A percentile compares a stretch with the other conserved stretches of the same genome.
Evolutionary conservation across 257 asterid species (phyloP).

Genomic region (Cordia subcordata): DNA sequence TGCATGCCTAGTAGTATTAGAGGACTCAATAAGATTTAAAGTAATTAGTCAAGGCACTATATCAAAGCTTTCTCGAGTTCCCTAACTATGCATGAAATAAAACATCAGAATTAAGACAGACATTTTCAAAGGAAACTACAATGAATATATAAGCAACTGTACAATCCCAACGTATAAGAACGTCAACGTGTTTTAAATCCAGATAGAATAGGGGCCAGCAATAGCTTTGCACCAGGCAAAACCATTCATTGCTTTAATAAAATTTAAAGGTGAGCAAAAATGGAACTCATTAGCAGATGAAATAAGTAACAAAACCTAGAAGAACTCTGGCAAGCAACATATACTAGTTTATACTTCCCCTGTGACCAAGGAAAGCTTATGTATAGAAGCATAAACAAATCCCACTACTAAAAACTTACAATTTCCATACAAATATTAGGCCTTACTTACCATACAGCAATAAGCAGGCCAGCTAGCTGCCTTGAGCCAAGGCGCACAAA

Average conservation of each 20-base stretch:
- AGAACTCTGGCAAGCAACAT: too few relatives aligned
- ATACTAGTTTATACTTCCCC: neutral
- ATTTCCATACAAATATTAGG: neutral
- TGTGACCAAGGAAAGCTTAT: neutral
- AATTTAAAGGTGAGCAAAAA: neutral
- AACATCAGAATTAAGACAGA: constrained; percentile 1
- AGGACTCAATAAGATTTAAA: too few relatives aligned
- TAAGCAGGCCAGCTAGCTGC: constrained; percentile 95
- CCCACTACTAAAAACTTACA: neutral
- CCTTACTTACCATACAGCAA: constrained; percentile 78
- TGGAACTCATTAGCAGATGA: neutral
- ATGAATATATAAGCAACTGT: neutral
- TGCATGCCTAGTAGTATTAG: too few relatives aligned
- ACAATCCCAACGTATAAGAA: neutral
- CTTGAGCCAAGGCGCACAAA: constrained; percentile 89
- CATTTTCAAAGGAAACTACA: neutral
- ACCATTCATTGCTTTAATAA: neutral
- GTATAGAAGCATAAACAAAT: neutral
- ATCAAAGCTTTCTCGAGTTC: too few relatives aligned
- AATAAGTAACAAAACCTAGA: neutral
- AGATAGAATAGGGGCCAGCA: too few relatives aligned
- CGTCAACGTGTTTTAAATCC: neutral
- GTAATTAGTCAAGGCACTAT: too few relatives aligned
- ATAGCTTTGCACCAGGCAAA: neutral
- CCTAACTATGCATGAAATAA: too few relatives aligned